A percentile compares a stretch with the other conserved stretches of the same genome.
These are phyloP conservation scores for Aspergillus avenaceus DNA, from an alignment of 495 filamentous ascomycete species.

Conservation along the genomic window DNA sequence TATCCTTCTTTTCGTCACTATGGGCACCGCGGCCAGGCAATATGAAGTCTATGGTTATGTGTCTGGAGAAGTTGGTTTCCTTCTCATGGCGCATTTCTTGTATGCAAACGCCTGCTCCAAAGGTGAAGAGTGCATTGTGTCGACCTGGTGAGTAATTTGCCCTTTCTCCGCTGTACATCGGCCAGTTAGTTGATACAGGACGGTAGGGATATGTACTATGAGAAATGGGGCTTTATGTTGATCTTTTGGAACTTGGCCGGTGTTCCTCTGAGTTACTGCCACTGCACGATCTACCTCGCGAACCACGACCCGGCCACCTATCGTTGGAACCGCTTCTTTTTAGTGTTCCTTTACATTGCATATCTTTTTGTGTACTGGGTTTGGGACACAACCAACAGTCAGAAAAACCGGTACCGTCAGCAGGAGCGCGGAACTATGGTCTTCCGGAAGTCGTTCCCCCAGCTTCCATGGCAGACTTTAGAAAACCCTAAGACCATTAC, in stretches of 20 bases:
- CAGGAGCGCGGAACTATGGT: conserved; percentile 70
- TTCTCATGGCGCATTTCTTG: conserved; percentile 89
- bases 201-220: conserved; percentile 89
- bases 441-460: conserved; percentile 82
- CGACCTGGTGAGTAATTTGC: conserved; percentile 63
- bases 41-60: conserved; percentile 90
- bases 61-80: conserved; percentile 80
- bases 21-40: conserved; percentile 77
- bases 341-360: conserved; percentile 59
- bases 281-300: conserved; percentile 91
- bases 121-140: conserved; percentile 90
- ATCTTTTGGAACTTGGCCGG: conserved; percentile 99
- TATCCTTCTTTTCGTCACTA: conserved; percentile 77
- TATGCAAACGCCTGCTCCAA: conserved; percentile 97
- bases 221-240: conserved; percentile 99
- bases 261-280: conserved; percentile 93
- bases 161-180: not conserved
- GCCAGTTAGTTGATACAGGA: not conserved
- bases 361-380: conserved; percentile 90
- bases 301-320: conserved; percentile 83
- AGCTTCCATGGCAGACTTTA: conserved; percentile 83
- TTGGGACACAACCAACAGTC: conserved; percentile 87
- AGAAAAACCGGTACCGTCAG: conserved; percentile 92
- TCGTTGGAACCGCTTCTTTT: conserved; percentile 65
- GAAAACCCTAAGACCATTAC: conserved; percentile 84